These are phyloP conservation scores for apple (Malus domestica) DNA, from an alignment of 306 rosid genomes.

Conservation along the genomic window DNA sequence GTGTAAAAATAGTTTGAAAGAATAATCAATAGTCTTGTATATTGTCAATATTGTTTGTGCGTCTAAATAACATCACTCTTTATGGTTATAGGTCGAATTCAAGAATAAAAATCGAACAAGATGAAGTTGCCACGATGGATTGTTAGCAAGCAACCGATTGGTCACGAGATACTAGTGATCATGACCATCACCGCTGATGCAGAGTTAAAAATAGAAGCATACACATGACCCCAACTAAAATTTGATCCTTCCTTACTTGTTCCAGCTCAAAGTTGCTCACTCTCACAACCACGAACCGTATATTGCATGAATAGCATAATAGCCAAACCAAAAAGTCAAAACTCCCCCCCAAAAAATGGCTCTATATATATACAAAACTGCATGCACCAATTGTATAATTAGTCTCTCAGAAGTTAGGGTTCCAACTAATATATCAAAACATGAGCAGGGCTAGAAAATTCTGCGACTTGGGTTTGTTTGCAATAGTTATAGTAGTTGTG, in stretches of 20 bases:
- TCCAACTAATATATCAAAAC: neutral
- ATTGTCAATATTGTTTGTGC: no score
- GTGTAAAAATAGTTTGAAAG: no score
- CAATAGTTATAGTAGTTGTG: conserved; percentile 3
- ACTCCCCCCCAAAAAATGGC: neutral
- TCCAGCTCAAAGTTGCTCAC: neutral
- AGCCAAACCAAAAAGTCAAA: neutral
- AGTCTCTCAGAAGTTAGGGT: neutral
- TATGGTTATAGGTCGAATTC: no score
- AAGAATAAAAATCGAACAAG: no score
- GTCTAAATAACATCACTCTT: no score
- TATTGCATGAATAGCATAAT: neutral
- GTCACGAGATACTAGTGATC: neutral
- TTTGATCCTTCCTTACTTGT: neutral
- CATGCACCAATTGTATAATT: neutral
- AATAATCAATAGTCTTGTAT: no score
- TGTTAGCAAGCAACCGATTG: neutral
- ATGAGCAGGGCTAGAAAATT: conserved; percentile 11
- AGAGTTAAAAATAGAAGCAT: neutral
- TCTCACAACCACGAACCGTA: neutral
- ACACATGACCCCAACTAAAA: neutral
- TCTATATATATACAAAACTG: conserved; percentile 7
- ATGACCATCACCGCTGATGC: neutral
- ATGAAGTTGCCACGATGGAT: no score
- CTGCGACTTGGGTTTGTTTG: conserved; percentile 1